Evolutionary conservation across 2,329 filamentous ascomycete species (phyloP).

Genomic region (Dichotomopilus funicola): DNA sequence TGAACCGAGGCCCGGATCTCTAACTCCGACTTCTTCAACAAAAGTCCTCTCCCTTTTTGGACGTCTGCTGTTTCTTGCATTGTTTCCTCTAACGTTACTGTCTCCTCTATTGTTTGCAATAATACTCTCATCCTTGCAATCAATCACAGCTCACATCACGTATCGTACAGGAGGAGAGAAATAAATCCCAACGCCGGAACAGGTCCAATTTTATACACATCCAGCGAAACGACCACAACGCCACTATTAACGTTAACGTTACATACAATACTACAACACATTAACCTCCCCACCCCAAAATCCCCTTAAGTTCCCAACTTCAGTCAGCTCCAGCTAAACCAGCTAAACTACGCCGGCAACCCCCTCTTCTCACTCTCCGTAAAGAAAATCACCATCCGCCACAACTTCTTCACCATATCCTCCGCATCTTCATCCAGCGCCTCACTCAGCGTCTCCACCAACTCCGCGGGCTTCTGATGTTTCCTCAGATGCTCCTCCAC

Average conservation of each 20-base stretch:
- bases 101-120: neutral
- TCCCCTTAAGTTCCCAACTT: neutral
- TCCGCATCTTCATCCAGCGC: slow-evolving; percentile 93
- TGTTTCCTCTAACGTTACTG: neutral
- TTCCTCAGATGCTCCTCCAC: slow-evolving; percentile 81
- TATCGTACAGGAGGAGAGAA: neutral
- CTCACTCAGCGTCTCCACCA: slow-evolving; percentile 81
- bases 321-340: neutral
- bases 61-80: too few relatives aligned
- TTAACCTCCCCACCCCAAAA: neutral
- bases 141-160: too few relatives aligned
- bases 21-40: slow-evolving; percentile 11
- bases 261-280: too few relatives aligned
- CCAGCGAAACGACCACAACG: too few relatives aligned
- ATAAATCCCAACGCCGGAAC: neutral
- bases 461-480: slow-evolving; percentile 65
- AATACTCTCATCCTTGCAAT: too few relatives aligned
- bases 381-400: slow-evolving; percentile 98
- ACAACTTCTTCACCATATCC: slow-evolving; percentile 89
- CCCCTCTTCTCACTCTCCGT: slow-evolving; percentile 90
- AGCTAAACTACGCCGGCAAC: slow-evolving; percentile 47
- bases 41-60: neutral
- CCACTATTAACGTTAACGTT: too few relatives aligned
- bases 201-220: too few relatives aligned
- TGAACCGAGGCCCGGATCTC: slow-evolving; percentile 13